phyloP scores from a whole-genome alignment of 163 green algal species.

The Chloromonas sp. region DNA sequence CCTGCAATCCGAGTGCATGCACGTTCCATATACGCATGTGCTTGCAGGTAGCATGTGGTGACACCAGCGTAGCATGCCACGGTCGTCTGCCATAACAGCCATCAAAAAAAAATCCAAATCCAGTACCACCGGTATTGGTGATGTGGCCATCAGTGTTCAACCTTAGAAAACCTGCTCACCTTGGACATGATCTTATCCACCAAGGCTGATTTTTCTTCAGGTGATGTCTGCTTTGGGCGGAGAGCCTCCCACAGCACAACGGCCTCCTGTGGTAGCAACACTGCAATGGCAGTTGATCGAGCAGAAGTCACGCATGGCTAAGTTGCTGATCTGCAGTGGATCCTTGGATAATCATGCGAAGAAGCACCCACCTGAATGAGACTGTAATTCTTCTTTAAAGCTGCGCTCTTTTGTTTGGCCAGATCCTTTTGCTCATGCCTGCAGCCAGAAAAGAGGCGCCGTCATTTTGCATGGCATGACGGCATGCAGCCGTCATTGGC shows the following conservation, averaged over 20 bases:
- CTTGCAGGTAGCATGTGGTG: neutral
- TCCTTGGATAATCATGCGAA: neutral
- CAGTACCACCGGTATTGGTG: too few relatives aligned
- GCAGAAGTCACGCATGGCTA: neutral
- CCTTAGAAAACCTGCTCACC: conserved; percentile 9
- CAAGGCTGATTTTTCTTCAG: conserved; percentile 40
- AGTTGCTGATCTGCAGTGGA: neutral
- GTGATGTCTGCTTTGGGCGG: conserved; percentile 37
- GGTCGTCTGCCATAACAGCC: too few relatives aligned
- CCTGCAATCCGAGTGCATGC: conserved; percentile 15
- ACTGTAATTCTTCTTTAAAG: conserved; percentile 3
- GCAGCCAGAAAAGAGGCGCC: neutral
- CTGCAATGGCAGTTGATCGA: neutral
- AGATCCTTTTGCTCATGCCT: conserved; percentile 3
- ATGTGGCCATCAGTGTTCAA: neutral
- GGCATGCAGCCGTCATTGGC: neutral
- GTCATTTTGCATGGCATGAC: neutral
- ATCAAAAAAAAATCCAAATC: too few relatives aligned
- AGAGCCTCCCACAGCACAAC: conserved; percentile 63
- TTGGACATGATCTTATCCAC: conserved; percentile 46
- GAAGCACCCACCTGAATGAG: conserved; percentile 1
- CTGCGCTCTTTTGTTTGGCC: neutral
- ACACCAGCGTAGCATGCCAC: neutral
- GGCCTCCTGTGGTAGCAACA: conserved; percentile 15
- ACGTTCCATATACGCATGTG: neutral